A percentile compares a stretch with the other conserved stretches of the same genome.
Conservation (phyloP, 164 flowering plant genomes). For the Magnolia changhungtana region DNA sequence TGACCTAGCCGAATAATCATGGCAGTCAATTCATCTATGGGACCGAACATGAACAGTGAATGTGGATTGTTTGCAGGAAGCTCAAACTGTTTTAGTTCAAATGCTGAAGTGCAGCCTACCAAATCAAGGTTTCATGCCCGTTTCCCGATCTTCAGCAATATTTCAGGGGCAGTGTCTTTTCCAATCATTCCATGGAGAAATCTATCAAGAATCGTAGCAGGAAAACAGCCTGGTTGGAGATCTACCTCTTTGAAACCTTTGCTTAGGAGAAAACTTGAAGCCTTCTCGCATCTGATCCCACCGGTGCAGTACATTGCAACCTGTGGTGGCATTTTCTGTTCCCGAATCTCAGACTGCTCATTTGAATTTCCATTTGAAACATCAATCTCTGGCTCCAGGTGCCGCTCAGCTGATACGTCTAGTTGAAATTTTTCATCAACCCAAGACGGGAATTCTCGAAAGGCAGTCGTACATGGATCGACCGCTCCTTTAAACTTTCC, state of each 20-base stretch:
- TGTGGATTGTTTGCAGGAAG: neutral
- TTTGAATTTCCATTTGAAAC: conserved; percentile 18
- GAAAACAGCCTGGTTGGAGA: neutral
- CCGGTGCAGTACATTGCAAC: conserved; percentile 99
- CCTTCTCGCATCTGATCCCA: conserved; percentile 97
- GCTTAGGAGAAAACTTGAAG: conserved; percentile 84
- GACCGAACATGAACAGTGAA: neutral
- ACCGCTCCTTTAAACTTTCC: conserved; percentile 93
- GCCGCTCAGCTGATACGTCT: conserved; percentile 21
- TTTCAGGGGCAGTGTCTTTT: neutral
- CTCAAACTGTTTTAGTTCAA: too few relatives aligned
- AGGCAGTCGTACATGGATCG: conserved; percentile 84
- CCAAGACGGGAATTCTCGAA: conserved; percentile 92
- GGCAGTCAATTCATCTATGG: neutral
- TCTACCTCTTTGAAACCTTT: conserved; percentile 91
- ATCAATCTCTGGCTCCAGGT: conserved; percentile 14
- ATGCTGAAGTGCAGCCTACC: neutral
- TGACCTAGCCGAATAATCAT: neutral
- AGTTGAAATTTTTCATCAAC: conserved; percentile 55
- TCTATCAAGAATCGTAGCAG: neutral
- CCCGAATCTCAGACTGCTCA: conserved; percentile 17
- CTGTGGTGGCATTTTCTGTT: conserved; percentile 40
- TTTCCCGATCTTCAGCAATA: neutral
- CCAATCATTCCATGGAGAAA: neutral
- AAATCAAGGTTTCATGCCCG: neutral